Evolutionary conservation across 129 eudicot species (phyloP).

Genomic region (Mikania micrantha): DNA sequence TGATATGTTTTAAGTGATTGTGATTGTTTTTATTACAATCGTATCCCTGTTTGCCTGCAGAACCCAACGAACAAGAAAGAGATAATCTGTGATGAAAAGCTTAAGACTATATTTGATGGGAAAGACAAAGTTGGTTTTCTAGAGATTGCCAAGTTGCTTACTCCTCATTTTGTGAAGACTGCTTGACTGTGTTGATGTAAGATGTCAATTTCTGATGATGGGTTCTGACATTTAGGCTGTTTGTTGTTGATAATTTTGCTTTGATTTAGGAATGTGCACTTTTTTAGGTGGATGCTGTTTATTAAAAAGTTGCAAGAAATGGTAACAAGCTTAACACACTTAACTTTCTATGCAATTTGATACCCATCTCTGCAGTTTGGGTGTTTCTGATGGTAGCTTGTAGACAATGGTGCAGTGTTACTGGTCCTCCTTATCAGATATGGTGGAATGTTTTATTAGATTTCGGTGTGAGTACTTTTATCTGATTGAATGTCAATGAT

Average conservation of each 20-base stretch:
- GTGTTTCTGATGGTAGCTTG: neutral
- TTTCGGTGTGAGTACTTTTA: neutral
- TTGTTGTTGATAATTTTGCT: slow-evolving; percentile 15
- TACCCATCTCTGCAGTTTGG: neutral
- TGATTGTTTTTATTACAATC: neutral
- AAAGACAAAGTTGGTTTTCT: slow-evolving; percentile 34
- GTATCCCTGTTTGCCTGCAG: slow-evolving; percentile 15
- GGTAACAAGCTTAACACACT: slow-evolving; percentile 7
- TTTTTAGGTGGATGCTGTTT: slow-evolving; percentile 7
- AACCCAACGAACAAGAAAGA: slow-evolving; percentile 33
- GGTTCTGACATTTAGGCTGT: slow-evolving; percentile 5
- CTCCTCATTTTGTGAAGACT: slow-evolving; percentile 40
- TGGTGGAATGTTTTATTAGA: slow-evolving; percentile 1
- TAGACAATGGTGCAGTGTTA: slow-evolving; percentile 7
- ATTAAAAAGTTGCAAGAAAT: slow-evolving; percentile 16
- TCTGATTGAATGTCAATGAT: neutral
- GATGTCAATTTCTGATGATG: neutral
- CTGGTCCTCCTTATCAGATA: neutral
- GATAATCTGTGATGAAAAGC: slow-evolving; percentile 37
- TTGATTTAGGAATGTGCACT: slow-evolving; percentile 20
- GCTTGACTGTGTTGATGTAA: neutral
- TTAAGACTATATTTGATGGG: slow-evolving; percentile 36
- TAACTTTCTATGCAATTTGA: slow-evolving; percentile 14
- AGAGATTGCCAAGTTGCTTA: slow-evolving; percentile 30
- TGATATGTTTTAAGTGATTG: too few species aligned